phyloP scores from a whole-genome alignment of 257 asterid genomes.

The Paulownia fortunei region DNA sequence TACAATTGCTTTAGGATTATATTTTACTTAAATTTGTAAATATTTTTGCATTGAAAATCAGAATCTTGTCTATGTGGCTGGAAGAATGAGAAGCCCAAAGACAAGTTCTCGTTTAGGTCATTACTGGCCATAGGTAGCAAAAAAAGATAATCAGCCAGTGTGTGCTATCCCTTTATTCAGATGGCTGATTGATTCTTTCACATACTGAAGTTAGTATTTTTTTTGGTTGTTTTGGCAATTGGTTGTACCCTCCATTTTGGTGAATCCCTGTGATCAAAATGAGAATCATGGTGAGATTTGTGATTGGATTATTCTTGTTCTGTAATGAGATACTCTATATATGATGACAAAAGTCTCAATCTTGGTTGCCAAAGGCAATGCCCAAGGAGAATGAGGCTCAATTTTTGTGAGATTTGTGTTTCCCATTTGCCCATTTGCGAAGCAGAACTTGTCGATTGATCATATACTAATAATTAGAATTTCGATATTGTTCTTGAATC shows the following conservation, averaged over 20 bases:
- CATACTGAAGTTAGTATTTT: background rate
- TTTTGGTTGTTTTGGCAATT: background rate
- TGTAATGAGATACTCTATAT: background rate
- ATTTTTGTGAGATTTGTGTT: background rate
- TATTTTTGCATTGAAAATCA: slow-evolving; percentile 35
- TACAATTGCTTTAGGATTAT: background rate
- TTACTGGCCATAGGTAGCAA: slow-evolving; percentile 23
- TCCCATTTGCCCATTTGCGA: background rate
- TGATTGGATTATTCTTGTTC: slow-evolving; percentile 7
- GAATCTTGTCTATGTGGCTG: slow-evolving; percentile 50
- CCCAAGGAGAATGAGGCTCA: background rate
- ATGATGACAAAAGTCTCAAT: background rate
- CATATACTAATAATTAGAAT: too few relatives aligned
- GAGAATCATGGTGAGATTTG: slow-evolving; percentile 54
- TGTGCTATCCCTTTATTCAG: background rate
- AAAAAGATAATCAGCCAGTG: slow-evolving; percentile 19
- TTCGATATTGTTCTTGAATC: background rate
- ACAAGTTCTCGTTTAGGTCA: slow-evolving; percentile 31
- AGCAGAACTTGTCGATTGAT: too few relatives aligned
- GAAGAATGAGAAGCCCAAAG: slow-evolving; percentile 50
- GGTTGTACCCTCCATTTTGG: slow-evolving; percentile 22
- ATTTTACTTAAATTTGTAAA: slow-evolving; percentile 20
- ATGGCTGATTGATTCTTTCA: slow-evolving; percentile 17
- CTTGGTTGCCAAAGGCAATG: background rate
- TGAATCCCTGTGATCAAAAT: slow-evolving; percentile 45